Evolutionary conservation across 176 grass and related monocot genomes (phyloP).

Genomic region (Phoenix roebelenii): DNA sequence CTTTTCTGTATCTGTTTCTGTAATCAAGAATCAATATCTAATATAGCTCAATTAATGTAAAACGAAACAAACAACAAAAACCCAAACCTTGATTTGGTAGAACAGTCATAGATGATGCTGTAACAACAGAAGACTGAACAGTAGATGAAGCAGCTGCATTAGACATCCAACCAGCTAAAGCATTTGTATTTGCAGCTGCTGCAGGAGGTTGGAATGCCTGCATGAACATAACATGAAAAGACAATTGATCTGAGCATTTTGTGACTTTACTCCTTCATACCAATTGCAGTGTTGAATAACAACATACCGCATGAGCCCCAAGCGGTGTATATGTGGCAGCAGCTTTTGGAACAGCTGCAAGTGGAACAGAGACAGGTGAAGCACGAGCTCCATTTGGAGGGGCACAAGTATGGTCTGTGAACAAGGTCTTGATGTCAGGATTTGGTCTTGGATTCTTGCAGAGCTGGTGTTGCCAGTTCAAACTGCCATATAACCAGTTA

Average conservation of each 20-base stretch:
- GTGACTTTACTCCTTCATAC: too few relatives aligned
- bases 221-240: not conserved
- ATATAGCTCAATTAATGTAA: too few relatives aligned
- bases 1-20: too few relatives aligned
- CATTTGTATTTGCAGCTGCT: conserved; percentile 45
- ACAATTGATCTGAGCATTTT: too few relatives aligned
- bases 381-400: conserved; percentile 65
- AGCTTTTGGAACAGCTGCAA: conserved; percentile 75
- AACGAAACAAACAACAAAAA: not conserved
- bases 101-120: conserved; percentile 64
- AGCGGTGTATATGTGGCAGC: conserved; percentile 59
- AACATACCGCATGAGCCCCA: conserved; percentile 54
- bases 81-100: conserved; percentile 65
- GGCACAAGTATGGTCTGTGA: conserved; percentile 78
- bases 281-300: conserved; percentile 6
- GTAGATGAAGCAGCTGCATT: conserved; percentile 62
- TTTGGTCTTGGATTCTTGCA: conserved; percentile 91
- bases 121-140: conserved; percentile 69
- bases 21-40: too few relatives aligned
- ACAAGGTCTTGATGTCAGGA: conserved; percentile 97
- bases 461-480: conserved; percentile 99
- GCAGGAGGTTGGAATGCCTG: conserved; percentile 73
- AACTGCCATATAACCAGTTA: conserved; percentile 39
- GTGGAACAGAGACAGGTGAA: conserved; percentile 69
- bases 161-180: conserved; percentile 93